A percentile compares a stretch with the other conserved stretches of the same genome.
Conservation (phyloP, 2,329 filamentous ascomycete genomes). For the Trichocomaceae sp. region DNA sequence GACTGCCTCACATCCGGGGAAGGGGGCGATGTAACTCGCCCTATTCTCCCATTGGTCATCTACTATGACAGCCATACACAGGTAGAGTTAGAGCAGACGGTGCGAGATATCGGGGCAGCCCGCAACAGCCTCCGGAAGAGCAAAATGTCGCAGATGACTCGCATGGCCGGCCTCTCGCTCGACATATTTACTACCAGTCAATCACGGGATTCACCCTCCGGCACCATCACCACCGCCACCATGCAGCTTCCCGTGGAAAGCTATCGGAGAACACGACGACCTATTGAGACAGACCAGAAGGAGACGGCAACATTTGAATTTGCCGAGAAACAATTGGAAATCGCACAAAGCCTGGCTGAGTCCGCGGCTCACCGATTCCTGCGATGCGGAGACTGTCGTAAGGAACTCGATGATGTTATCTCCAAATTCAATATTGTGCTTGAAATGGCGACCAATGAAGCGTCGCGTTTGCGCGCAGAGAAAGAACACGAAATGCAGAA, state of each 20-base stretch:
- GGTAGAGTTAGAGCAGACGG: slow-evolving; percentile 71
- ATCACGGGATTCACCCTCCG: slow-evolving; percentile 3
- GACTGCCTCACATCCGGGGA: slow-evolving; percentile 29
- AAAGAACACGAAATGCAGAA: slow-evolving; percentile 28
- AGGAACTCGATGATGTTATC: slow-evolving; percentile 65
- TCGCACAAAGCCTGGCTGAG: slow-evolving; percentile 75
- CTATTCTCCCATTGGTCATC: slow-evolving; percentile 73
- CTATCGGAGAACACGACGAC: background rate
- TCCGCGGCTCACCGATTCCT: slow-evolving; percentile 82
- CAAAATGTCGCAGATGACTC: slow-evolving; percentile 50
- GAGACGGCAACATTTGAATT: slow-evolving; percentile 59
- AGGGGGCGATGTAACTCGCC: slow-evolving; percentile 53
- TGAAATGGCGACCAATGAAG: slow-evolving; percentile 54
- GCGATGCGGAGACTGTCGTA: slow-evolving; percentile 76
- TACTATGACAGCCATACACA: slow-evolving; percentile 89
- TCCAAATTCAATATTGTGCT: slow-evolving; percentile 58
- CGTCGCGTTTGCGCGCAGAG: slow-evolving; percentile 50
- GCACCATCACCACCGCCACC: too few relatives aligned
- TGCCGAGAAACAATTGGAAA: slow-evolving; percentile 71
- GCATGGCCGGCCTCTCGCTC: slow-evolving; percentile 16
- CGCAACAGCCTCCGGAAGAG: slow-evolving; percentile 81
- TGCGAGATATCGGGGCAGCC: slow-evolving; percentile 71
- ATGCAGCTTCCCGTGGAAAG: slow-evolving; percentile 5
- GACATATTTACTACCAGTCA: slow-evolving; percentile 14
- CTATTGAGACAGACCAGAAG: slow-evolving; percentile 45